Percentiles rank a stretch among this genome's conserved stretches.
Conservation (phyloP, 345 rosid genomes). For the Trapa bicornis region DNA sequence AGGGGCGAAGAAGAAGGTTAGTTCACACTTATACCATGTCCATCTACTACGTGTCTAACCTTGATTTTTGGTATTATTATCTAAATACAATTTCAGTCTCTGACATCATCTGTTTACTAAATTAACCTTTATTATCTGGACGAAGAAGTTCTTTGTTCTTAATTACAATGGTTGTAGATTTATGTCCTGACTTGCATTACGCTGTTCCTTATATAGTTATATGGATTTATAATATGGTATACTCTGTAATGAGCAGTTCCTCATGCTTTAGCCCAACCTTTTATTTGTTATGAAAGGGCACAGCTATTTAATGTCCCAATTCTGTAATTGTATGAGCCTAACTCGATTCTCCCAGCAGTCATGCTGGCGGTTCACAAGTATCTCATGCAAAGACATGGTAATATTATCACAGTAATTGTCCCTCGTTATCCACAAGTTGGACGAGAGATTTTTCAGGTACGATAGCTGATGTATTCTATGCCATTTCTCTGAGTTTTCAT, state of each 20-base stretch:
- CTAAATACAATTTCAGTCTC: background rate
- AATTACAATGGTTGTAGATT: background rate
- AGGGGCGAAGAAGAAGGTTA: conserved; percentile 81
- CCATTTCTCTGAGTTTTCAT: background rate
- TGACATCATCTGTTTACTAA: background rate
- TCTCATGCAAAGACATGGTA: conserved; percentile 38
- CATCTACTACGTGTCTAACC: background rate
- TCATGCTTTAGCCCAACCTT: background rate
- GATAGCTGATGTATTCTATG: conserved; percentile 5
- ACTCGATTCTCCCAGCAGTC: conserved; percentile 37
- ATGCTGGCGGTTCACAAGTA: conserved; percentile 48
- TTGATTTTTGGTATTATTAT: background rate
- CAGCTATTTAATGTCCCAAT: background rate
- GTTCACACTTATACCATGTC: background rate
- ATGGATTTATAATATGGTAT: background rate
- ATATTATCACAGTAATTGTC: conserved; percentile 47
- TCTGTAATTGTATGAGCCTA: conserved; percentile 9
- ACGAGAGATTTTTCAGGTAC: conserved; percentile 56
- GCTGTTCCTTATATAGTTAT: background rate
- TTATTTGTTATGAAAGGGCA: background rate
- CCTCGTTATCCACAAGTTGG: conserved; percentile 83
- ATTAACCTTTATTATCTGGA: background rate
- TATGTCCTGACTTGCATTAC: background rate
- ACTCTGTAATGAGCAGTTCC: background rate
- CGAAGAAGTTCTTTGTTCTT: background rate